Conservation (phyloP, 1,284 basidiomycete genomes). For the Cutaneotrichosporon sp. region DNA sequence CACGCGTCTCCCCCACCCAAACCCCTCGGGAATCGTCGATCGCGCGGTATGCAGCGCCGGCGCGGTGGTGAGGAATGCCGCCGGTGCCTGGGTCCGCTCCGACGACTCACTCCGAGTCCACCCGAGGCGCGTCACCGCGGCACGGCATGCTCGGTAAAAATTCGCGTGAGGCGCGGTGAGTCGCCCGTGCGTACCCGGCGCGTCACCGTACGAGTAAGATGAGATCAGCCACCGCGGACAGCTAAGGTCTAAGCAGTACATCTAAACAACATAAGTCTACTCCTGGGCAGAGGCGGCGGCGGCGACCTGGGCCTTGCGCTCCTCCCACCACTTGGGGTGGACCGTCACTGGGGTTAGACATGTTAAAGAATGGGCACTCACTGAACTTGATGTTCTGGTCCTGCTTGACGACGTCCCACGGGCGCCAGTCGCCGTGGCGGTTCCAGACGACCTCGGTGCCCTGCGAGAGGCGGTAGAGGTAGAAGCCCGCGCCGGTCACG, state of each 20-base stretch:
- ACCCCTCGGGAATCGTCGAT: too few species aligned
- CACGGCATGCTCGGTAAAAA: too few species aligned
- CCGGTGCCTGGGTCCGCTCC: too few species aligned
- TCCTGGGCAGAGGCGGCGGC: constrained; percentile 8
- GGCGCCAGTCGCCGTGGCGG: constrained; percentile 48
- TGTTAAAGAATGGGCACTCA: too few species aligned
- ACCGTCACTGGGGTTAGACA: too few species aligned
- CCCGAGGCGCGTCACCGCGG: too few species aligned
- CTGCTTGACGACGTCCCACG: constrained; percentile 52
- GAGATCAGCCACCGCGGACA: neutral
- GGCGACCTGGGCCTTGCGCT: constrained; percentile 35
- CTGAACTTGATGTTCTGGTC: constrained; percentile 51
- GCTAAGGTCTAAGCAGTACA: constrained; percentile 1
- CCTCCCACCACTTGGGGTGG: constrained; percentile 46
- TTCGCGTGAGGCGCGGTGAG: neutral
- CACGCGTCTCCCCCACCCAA: too few species aligned
- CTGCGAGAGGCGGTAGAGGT: constrained; percentile 48
- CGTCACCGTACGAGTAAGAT: too few species aligned
- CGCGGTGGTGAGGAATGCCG: neutral
- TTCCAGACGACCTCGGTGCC: constrained; percentile 52
- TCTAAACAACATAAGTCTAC: constrained; percentile 5
- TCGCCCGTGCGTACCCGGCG: constrained; percentile 2
- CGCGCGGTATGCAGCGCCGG: neutral
- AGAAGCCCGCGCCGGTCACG: constrained; percentile 42
- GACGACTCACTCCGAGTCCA: too few species aligned